Evolutionary conservation across 2,329 filamentous ascomycete species (phyloP).

Genomic region (Aspergillus pseudonomiae): DNA sequence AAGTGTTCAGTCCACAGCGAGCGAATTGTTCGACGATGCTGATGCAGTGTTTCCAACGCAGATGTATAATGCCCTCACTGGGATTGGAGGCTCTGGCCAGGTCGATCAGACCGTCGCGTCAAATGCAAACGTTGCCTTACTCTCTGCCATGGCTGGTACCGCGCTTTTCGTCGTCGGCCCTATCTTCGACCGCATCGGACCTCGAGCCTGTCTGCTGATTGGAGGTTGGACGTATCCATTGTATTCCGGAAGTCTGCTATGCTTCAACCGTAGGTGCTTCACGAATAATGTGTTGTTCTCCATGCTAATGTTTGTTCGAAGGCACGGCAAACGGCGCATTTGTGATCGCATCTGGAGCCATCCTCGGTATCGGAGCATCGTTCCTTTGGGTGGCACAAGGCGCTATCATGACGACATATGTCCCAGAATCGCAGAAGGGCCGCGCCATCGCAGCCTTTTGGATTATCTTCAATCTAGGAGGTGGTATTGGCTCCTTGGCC

Average conservation of each 20-base stretch:
- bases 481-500: conserved; percentile 48
- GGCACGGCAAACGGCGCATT: conserved; percentile 45
- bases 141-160: conserved; percentile 47
- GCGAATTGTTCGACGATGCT: not conserved
- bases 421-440: conserved; percentile 47
- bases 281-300: no score
- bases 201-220: conserved; percentile 47
- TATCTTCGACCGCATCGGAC: conserved; percentile 48
- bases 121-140: conserved; percentile 50
- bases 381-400: conserved; percentile 54
- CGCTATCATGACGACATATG: conserved; percentile 54
- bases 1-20: not conserved
- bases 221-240: conserved; percentile 53
- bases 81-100: conserved; percentile 51
- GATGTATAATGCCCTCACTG: conserved; percentile 54
- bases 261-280: conserved; percentile 42
- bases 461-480: conserved; percentile 53
- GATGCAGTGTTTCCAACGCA: conserved; percentile 16
- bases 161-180: conserved; percentile 51
- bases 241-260: conserved; percentile 50
- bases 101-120: conserved; percentile 51
- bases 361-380: conserved; percentile 51
- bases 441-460: conserved; percentile 50
- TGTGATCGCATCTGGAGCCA: conserved; percentile 49
- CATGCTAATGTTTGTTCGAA: conserved; percentile 11